Evolutionary conservation across 306 rosid species (phyloP).

Genomic region (Datisca glomerata): DNA sequence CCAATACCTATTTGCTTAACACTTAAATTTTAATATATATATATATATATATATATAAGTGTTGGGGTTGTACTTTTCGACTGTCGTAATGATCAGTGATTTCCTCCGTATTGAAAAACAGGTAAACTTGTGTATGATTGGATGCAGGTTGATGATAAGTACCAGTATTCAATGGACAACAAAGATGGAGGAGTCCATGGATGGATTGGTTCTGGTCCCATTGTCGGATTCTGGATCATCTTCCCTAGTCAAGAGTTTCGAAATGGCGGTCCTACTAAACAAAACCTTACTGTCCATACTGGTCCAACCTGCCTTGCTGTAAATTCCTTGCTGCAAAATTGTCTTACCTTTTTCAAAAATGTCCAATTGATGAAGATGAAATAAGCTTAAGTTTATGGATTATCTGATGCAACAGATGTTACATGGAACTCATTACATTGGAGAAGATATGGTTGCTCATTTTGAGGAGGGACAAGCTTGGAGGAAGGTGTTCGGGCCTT

Average conservation of each 20-base stretch:
- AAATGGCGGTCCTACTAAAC: constrained; percentile 39
- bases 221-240: constrained; percentile 28
- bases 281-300: constrained; percentile 34
- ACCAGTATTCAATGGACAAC: constrained; percentile 28
- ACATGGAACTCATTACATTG: constrained; percentile 37
- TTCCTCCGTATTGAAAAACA: background rate
- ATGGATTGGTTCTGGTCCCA: constrained; percentile 38
- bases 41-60: no score
- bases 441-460: constrained; percentile 29
- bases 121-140: background rate
- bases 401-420: constrained; percentile 41
- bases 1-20: no score
- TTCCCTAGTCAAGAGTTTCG: constrained; percentile 31
- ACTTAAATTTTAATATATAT: no score
- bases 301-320: constrained; percentile 37
- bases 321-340: constrained; percentile 3
- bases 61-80: no score
- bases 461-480: constrained; percentile 28
- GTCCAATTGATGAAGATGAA: background rate
- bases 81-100: no score
- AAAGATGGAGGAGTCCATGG: constrained; percentile 35
- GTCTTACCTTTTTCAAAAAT: background rate
- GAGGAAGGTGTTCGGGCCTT: constrained; percentile 36
- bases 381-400: no score
- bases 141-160: constrained; percentile 38